These are phyloP conservation scores for Suillus sp. DNA, from an alignment of 768 basidiomycete species.

Conservation along the genomic window DNA sequence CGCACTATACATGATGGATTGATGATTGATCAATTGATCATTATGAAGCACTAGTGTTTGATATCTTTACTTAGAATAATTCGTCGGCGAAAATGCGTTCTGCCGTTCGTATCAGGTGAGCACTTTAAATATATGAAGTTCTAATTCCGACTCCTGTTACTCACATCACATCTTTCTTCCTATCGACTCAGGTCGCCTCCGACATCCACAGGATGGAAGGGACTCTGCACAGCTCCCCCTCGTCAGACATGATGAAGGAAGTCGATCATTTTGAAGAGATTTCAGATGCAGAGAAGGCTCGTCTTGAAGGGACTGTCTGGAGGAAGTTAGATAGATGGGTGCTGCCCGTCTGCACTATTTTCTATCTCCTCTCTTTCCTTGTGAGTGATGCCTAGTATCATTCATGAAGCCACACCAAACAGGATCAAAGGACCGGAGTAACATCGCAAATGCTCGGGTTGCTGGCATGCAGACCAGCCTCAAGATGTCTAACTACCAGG, in stretches of 20 bases:
- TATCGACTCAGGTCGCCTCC: background rate
- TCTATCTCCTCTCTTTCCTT: slow-evolving; percentile 56
- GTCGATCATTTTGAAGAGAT: slow-evolving; percentile 15
- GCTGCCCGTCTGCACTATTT: slow-evolving; percentile 50
- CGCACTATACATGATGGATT: no score
- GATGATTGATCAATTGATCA: background rate
- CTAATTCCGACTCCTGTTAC: background rate
- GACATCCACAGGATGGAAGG: slow-evolving; percentile 13
- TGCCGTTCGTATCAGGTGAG: background rate
- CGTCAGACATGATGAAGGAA: slow-evolving; percentile 14
- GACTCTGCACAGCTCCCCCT: background rate
- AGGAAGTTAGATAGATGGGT: slow-evolving; percentile 51
- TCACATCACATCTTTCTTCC: background rate
- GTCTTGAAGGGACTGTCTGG: slow-evolving; percentile 46
- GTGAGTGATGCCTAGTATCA: slow-evolving; percentile 34
- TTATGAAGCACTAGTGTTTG: background rate
- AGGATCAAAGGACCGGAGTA: slow-evolving; percentile 37
- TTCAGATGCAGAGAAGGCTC: slow-evolving; percentile 17
- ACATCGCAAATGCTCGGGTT: slow-evolving; percentile 61
- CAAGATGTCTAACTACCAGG: slow-evolving; percentile 32
- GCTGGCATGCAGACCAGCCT: slow-evolving; percentile 61
- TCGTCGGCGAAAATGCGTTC: background rate
- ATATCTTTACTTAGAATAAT: background rate
- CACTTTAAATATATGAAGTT: background rate
- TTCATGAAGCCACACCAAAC: background rate